phyloP scores from a whole-genome alignment of 768 basidiomycete genomes.

The Suillus sp. region DNA sequence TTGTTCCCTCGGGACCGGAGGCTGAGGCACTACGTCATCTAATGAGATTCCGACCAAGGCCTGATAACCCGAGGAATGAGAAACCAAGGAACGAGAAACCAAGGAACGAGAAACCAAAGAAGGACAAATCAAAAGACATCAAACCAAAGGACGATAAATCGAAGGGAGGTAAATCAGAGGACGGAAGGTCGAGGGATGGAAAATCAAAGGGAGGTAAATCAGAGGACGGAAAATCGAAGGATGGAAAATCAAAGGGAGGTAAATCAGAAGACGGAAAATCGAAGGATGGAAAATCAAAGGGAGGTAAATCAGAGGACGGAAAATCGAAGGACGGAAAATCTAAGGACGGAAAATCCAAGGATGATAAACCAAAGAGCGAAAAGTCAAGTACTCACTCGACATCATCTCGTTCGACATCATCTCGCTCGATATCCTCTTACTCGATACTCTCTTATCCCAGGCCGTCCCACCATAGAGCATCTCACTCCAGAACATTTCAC shows the following conservation, averaged over 20 bases:
- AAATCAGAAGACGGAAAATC: no score
- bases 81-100: not conserved
- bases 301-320: not conserved
- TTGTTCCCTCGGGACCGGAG: not conserved
- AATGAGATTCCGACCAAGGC: not conserved
- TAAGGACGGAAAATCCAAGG: not conserved
- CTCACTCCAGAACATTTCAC: not conserved
- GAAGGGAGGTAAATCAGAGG: not conserved
- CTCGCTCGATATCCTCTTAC: not conserved
- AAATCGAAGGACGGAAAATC: not conserved
- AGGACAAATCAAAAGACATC: no score
- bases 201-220: not conserved
- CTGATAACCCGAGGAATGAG: not conserved
- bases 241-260: no score
- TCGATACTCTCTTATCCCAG: not conserved
- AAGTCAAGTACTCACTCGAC: not conserved
- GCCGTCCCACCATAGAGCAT: not conserved
- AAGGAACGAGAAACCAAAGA: no score
- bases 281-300: not conserved
- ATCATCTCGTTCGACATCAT: not conserved
- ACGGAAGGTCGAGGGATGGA: not conserved
- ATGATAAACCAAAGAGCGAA: not conserved
- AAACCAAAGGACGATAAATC: not conserved
- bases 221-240: no score
- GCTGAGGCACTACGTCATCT: not conserved